Conservation (phyloP, 176 grass and related monocot genomes). For the Tillandsia fasciculata region DNA sequence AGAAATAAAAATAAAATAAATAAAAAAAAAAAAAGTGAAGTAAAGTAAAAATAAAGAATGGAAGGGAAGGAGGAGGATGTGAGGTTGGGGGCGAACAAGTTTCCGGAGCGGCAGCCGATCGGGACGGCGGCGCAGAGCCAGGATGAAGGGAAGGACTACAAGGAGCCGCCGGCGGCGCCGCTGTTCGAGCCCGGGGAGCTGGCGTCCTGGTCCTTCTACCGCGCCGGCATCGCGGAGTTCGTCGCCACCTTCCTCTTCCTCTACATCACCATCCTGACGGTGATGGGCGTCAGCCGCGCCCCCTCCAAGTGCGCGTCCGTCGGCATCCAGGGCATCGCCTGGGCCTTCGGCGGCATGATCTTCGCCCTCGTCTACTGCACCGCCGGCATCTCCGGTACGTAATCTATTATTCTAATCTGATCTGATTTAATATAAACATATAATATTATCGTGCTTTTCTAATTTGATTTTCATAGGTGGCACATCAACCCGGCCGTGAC, state of each 20-base stretch:
- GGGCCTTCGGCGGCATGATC: slow-evolving; percentile 53
- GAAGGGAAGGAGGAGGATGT: slow-evolving; percentile 49
- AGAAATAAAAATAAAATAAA: too few species aligned
- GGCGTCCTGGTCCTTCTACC: slow-evolving; percentile 40
- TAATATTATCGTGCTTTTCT: not conserved
- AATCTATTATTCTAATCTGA: too few species aligned
- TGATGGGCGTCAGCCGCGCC: slow-evolving; percentile 33
- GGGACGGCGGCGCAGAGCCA: slow-evolving; percentile 38
- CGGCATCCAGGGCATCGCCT: slow-evolving; percentile 43
- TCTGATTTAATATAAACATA: not conserved
- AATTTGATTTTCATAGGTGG: slow-evolving; percentile 17
- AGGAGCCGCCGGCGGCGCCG: slow-evolving; percentile 28
- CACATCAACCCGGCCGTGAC: slow-evolving; percentile 53
- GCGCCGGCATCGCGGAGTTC: slow-evolving; percentile 40
- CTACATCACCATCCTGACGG: slow-evolving; percentile 39
- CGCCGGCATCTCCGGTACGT: slow-evolving; percentile 38
- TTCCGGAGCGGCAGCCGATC: slow-evolving; percentile 39
- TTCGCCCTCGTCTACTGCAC: slow-evolving; percentile 49
- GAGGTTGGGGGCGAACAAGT: slow-evolving; percentile 35
- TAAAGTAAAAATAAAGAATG: slow-evolving; percentile 17
- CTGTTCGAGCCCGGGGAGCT: slow-evolving; percentile 31
- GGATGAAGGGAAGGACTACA: slow-evolving; percentile 38
- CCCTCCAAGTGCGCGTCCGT: slow-evolving; percentile 33
- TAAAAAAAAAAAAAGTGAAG: not conserved
- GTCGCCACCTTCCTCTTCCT: slow-evolving; percentile 47